Evolutionary conservation across 176 grass and related monocot species (phyloP).

Genomic region (Puccinellia tenuiflora): DNA sequence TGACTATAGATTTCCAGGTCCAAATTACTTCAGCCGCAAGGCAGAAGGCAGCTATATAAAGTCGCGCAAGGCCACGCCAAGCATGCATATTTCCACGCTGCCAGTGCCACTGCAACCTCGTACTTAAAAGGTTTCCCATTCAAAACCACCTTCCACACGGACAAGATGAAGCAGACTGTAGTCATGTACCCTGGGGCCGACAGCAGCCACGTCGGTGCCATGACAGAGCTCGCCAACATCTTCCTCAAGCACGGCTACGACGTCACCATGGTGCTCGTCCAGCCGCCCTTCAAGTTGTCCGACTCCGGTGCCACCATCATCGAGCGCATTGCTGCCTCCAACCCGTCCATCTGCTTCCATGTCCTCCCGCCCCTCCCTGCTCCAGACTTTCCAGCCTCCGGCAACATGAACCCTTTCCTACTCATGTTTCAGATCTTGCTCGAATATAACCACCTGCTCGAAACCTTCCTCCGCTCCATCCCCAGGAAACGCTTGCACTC

Average conservation of each 20-base stretch:
- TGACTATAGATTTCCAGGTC: background rate
- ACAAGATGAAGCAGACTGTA: constrained; percentile 23
- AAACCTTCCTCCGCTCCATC: constrained; percentile 13
- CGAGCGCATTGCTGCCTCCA: background rate
- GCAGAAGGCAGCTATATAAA: background rate
- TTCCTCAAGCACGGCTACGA: constrained; percentile 4
- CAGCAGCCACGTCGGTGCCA: background rate
- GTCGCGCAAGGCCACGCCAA: too few species aligned
- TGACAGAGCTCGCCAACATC: constrained; percentile 12
- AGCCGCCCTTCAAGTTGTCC: constrained; percentile 4
- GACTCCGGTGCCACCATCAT: background rate
- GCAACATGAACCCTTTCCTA: background rate
- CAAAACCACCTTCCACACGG: background rate
- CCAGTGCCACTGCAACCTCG: too few species aligned
- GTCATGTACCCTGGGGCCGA: constrained; percentile 11
- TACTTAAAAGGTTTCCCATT: too few species aligned
- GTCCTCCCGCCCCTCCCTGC: background rate
- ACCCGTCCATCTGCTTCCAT: constrained; percentile 18
- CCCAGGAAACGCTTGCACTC: background rate
- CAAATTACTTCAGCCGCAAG: background rate
- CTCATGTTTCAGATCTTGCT: background rate
- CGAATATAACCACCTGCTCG: constrained; percentile 8
- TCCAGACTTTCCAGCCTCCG: background rate
- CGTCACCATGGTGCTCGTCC: constrained; percentile 12
- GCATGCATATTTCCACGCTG: background rate